These are phyloP conservation scores for Balakata baccata DNA, from an alignment of 345 rosid species.

Conservation along the genomic window DNA sequence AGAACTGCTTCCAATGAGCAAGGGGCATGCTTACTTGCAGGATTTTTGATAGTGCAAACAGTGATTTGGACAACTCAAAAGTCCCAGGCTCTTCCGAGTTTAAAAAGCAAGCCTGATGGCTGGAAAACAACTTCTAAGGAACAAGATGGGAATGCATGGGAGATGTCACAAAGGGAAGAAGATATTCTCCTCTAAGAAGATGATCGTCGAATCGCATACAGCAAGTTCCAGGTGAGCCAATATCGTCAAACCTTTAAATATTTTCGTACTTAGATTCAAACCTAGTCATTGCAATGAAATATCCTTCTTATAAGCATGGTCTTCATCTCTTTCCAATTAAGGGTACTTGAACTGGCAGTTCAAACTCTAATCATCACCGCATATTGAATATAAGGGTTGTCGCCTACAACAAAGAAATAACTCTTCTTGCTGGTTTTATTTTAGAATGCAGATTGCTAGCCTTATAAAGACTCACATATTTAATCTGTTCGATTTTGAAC, in stretches of 20 bases:
- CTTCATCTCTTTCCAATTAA: not conserved
- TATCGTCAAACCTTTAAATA: not conserved
- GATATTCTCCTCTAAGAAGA: slow-evolving; percentile 92
- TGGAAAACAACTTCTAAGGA: slow-evolving; percentile 88
- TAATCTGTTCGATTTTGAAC: slow-evolving; percentile 12
- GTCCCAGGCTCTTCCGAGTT: slow-evolving; percentile 55
- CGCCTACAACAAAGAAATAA: not conserved
- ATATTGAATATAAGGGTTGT: not conserved
- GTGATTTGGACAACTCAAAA: slow-evolving; percentile 56
- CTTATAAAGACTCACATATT: slow-evolving; percentile 90
- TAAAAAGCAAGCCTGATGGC: slow-evolving; percentile 89
- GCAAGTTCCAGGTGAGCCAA: slow-evolving; percentile 76
- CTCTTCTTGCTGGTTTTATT: not conserved
- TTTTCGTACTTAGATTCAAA: not conserved
- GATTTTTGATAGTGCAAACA: slow-evolving; percentile 66
- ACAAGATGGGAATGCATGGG: slow-evolving; percentile 88
- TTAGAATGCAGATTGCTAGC: slow-evolving; percentile 74
- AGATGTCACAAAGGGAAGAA: slow-evolving; percentile 96
- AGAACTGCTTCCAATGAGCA: not conserved
- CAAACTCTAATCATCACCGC: not conserved
- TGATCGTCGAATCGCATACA: slow-evolving; percentile 78
- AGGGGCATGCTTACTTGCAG: slow-evolving; percentile 31
- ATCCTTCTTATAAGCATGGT: not conserved
- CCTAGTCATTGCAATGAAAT: not conserved
- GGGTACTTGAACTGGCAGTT: not conserved